Base-by-base conservation (phyloP, 2,329 filamentous ascomycete species). In the Pseudogymnoascus sp. region DNA sequence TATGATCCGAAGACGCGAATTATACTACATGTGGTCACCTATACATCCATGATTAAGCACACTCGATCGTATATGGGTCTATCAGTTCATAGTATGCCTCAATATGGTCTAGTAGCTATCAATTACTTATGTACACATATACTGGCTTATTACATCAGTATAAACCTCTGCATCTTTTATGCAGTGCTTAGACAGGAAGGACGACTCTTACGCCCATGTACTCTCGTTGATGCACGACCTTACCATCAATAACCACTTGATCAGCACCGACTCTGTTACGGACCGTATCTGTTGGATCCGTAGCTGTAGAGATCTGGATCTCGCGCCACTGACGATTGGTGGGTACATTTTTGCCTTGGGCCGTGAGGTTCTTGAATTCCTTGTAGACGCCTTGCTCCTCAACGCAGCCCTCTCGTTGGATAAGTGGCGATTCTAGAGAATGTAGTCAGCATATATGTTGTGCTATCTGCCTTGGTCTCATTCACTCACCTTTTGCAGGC, bases 191-290 rank as follows among this genome's bases (percentile, higher is more conserved):
- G 21, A 79, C 77, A 3, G 77, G 77, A 47, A 79, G 67, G 4
- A 79, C 70, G 36, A 79, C 77, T 68, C 77, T 78, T 45, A 79
- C 74, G 21, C 77, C 77, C 76, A 79, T 78, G 61, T 78, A 79
- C 63, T 79, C 77, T 47, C 76, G 68, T 64, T 79, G 77, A 31
- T 78, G 75, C 77, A 79, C 78, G 8, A 79, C 66, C 68, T 78
- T 79, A 42, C 77, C 77, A 65, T 78, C 71, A 63, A 79, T 73
- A 1, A 79, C 64, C 0, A 77, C 74, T 62, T 79, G 77, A 62
- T 79, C 71, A 16, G 73, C 77, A 54, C 77, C 77, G 37, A 79
- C 65, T 7, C 76, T 68, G 66, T 79, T 79, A 40, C 72, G 69
- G 18, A 72, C 71, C 0, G 72, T 74, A 66, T 78, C 77, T 0